A percentile compares a stretch with the other conserved stretches of the same genome.
Conservation (phyloP, 768 basidiomycete genomes). For the Lactarius hengduanensis region DNA sequence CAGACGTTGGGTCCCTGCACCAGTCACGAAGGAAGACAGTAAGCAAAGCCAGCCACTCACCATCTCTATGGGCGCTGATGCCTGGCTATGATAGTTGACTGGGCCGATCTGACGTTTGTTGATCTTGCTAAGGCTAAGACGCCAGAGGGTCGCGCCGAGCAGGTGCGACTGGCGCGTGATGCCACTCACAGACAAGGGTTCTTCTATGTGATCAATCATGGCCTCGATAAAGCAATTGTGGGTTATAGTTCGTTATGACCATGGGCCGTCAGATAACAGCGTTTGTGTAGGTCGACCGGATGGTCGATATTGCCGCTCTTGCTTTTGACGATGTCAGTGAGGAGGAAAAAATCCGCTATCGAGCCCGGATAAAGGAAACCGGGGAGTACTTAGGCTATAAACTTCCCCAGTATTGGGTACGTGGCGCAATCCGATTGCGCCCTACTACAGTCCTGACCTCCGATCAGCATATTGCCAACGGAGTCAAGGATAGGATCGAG, state of each 20-base stretch:
- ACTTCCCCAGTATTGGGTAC: conserved; percentile 52
- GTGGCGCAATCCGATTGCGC: conserved; percentile 11
- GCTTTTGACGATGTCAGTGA: conserved; percentile 37
- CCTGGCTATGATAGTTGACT: conserved; percentile 38
- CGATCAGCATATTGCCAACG: conserved; percentile 57
- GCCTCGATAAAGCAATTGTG: conserved; percentile 44
- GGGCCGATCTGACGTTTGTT: conserved; percentile 37
- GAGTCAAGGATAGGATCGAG: conserved; percentile 63
- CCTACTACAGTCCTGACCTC: neutral
- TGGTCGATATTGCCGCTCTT: conserved; percentile 40
- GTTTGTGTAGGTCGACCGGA: conserved; percentile 31
- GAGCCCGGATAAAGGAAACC: conserved; percentile 38
- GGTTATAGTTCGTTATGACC: neutral
- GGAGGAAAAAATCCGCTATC: conserved; percentile 37
- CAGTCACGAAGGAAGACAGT: conserved; percentile 32
- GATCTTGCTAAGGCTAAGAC: conserved; percentile 37
- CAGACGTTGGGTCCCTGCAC: conserved; percentile 31
- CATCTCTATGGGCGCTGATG: neutral
- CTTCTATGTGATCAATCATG: conserved; percentile 52
- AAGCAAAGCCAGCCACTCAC: conserved; percentile 1
- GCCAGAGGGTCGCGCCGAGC: conserved; percentile 36
- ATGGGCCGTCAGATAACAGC: neutral
- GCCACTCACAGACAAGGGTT: conserved; percentile 41
- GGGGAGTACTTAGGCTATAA: conserved; percentile 60
- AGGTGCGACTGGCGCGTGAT: conserved; percentile 35